Percentiles rank a stretch among this genome's conserved stretches.
Evolutionary conservation across 192 early-diverging fungal genomes (phyloP).

Genomic region (Pilobolus umbonatus): DNA sequence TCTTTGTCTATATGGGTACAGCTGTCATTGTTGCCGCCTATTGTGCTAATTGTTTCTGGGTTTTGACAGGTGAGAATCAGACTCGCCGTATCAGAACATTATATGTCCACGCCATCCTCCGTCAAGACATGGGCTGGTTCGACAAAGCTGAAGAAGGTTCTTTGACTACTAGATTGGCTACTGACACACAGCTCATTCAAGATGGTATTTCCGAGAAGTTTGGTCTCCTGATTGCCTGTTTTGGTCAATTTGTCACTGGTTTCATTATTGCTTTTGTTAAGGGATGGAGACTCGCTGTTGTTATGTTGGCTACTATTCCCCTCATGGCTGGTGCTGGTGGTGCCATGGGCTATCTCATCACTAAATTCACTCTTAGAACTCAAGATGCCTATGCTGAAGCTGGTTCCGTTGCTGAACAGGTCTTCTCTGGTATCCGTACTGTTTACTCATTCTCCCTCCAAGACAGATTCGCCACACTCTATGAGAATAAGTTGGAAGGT

Average conservation of each 20-base stretch:
- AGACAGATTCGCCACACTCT: conserved; percentile 60
- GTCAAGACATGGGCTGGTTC: conserved; percentile 87
- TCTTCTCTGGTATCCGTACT: conserved; percentile 74
- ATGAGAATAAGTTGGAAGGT: conserved; percentile 48
- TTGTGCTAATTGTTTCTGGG: conserved; percentile 53
- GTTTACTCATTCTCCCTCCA: conserved; percentile 79
- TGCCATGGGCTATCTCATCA: conserved; percentile 29
- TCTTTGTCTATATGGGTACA: conserved; percentile 56
- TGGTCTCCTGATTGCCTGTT: conserved; percentile 59
- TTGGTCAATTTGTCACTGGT: conserved; percentile 66
- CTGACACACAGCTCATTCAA: conserved; percentile 81
- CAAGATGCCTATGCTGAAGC: conserved; percentile 72
- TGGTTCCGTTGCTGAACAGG: conserved; percentile 81
- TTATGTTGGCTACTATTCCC: conserved; percentile 75
- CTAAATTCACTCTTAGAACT: conserved; percentile 39
- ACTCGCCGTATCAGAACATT: conserved; percentile 66
- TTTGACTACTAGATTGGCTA: conserved; percentile 81
- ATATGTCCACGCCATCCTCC: conserved; percentile 74
- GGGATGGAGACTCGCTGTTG: conserved; percentile 79
- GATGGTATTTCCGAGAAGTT: conserved; percentile 88
- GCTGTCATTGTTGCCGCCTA: conserved; percentile 54
- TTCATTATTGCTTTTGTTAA: conserved; percentile 73
- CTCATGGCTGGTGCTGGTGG: conserved; percentile 44
- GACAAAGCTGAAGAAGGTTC: conserved; percentile 73
- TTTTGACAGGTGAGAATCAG: conserved; percentile 45